These are phyloP conservation scores for Penicillium alfredii DNA, from an alignment of 495 filamentous ascomycete genomes.

Conservation along the genomic window DNA sequence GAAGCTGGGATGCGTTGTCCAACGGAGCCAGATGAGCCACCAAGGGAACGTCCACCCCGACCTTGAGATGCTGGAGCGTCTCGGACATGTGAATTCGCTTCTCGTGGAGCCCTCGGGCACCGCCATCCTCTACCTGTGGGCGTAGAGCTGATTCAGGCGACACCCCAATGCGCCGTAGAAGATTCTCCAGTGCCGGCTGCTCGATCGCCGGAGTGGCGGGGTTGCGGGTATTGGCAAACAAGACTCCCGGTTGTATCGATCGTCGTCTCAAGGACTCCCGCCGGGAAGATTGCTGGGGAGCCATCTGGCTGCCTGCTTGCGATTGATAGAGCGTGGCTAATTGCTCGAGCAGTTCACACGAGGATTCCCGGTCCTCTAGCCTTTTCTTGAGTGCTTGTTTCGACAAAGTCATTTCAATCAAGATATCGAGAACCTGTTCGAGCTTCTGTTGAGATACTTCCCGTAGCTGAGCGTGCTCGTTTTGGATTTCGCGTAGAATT, in stretches of 20 bases:
- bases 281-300: slow-evolving; percentile 20
- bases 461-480: slow-evolving; percentile 28
- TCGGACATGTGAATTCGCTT: slow-evolving; percentile 29
- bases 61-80: slow-evolving; percentile 18
- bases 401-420: slow-evolving; percentile 34
- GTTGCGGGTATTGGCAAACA: slow-evolving; percentile 13
- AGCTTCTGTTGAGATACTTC: slow-evolving; percentile 28
- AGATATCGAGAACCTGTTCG: slow-evolving; percentile 29
- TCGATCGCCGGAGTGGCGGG: slow-evolving; percentile 10
- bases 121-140: slow-evolving; percentile 16
- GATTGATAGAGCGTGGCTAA: slow-evolving; percentile 29
- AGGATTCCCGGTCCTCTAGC: slow-evolving; percentile 32
- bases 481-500: slow-evolving; percentile 40
- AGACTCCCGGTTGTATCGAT: slow-evolving; percentile 17
- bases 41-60: slow-evolving; percentile 31
- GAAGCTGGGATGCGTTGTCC: slow-evolving; percentile 29
- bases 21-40: slow-evolving; percentile 20
- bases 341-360: slow-evolving; percentile 30
- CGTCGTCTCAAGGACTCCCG: slow-evolving; percentile 30
- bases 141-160: slow-evolving; percentile 27
- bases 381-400: slow-evolving; percentile 25
- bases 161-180: slow-evolving; percentile 36
- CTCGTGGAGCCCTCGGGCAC: slow-evolving; percentile 20
- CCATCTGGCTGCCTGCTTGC: slow-evolving; percentile 23
- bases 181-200: slow-evolving; percentile 27